Conservation (phyloP, 2,329 filamentous ascomycete genomes). For the Colletotrichum filicis region DNA sequence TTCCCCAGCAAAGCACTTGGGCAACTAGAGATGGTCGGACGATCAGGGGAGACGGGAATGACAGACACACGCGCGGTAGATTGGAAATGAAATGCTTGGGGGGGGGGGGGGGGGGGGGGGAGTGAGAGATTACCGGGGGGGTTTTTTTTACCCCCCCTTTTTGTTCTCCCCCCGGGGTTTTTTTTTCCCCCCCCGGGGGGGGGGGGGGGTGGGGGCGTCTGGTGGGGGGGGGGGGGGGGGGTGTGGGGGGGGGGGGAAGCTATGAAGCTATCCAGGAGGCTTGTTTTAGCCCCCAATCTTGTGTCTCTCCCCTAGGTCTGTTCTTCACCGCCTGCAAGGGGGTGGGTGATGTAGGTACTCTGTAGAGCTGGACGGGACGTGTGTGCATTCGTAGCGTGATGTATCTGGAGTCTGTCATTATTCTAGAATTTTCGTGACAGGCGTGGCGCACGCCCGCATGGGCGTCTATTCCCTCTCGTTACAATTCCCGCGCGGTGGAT, state of each 20-base stretch:
- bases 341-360: no score
- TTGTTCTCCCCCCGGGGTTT: no score
- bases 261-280: neutral
- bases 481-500: neutral
- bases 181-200: no score
- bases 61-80: neutral
- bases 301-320: neutral
- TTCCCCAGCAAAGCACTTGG: no score
- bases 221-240: neutral
- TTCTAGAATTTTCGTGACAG: slow-evolving; percentile 25
- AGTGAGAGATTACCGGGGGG: fast-evolving
- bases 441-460: neutral
- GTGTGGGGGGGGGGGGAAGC: neutral
- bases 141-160: no score
- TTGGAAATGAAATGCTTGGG: neutral
- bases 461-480: no score
- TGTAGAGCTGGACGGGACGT: neutral
- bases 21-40: neutral
- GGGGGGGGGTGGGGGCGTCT: no score
- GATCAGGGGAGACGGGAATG: neutral
- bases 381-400: neutral
- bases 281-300: neutral
- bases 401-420: neutral
- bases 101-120: no score
- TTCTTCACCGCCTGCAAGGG: neutral